Base-by-base conservation (phyloP, 2,329 filamentous ascomycete genomes). In the Fusarium irregulare region DNA sequence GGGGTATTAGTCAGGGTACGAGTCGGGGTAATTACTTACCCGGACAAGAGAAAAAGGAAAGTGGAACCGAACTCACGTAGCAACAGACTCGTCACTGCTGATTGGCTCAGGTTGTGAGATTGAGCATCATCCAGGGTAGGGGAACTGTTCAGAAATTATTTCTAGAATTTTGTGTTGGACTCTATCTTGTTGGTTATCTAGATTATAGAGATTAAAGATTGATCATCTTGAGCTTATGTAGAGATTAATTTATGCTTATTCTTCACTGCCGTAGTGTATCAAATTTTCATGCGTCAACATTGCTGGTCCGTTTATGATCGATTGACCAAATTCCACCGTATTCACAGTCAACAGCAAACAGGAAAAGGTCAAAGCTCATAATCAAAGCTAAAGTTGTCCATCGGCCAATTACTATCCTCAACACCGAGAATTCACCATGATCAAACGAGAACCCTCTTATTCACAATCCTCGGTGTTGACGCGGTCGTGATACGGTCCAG, bases 231-330 rank as follows among this genome's bases (percentile, higher is more conserved):
- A 53, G 49, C 49, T 53, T 53, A 53, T 53, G 49, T 25, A 28
- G n/a, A 53, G 49, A 51, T 51, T 53, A 53, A 53, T 41, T 53
- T 53, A 53, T 53, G 49, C 49, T 53, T 53, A 51, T 41, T 51
- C 12, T 16, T 18, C 0, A 5, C 14, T 34, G 32, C 32, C 16
- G 8, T 9, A 4, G 14, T 21, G 27, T 28, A 28, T n/a, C n/a
- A n/a, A n/a, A n/a, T n/a, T n/a, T n/a, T n/a, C n/a, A n/a, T n/a
- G n/a, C n/a, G n/a, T n/a, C n/a, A n/a, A n/a, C n/a, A n/a, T n/a
- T n/a, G n/a, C n/a, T n/a, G n/a, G n/a, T n/a, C n/a, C n/a, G n/a
- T n/a, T n/a, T n/a, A n/a, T n/a, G n/a, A n/a, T 21, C 20, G 25
- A 27, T 9, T 10, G 3, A 27, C 27, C 27, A 1, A 12, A 6